Conservation (phyloP, 2,329 filamentous ascomycete species). For the Curvularia verruculosa region DNA sequence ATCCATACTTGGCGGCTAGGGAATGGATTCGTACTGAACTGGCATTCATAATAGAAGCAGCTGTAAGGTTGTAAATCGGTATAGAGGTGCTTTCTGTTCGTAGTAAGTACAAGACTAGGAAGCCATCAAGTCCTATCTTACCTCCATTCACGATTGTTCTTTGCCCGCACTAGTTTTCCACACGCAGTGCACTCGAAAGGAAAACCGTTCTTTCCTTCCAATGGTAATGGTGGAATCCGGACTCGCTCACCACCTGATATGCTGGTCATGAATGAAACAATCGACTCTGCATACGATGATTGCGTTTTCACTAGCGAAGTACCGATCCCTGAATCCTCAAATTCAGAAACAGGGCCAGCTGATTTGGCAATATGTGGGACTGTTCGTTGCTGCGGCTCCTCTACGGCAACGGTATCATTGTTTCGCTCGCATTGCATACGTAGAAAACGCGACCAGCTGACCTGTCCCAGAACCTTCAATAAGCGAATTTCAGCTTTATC, state of each 20-base stretch:
- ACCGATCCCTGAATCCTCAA: conserved; percentile 31
- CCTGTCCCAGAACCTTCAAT: background rate
- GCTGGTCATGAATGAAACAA: conserved; percentile 25
- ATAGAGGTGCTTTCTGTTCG: conserved; percentile 30
- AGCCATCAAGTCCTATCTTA: conserved; percentile 9
- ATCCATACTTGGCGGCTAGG: conserved; percentile 20
- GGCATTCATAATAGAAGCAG: conserved; percentile 25
- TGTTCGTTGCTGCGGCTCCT: background rate
- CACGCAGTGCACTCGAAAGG: conserved; percentile 31
- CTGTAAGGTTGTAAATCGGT: conserved; percentile 30
- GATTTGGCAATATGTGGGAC: conserved; percentile 8
- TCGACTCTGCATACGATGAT: conserved; percentile 23
- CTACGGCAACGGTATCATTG: background rate
- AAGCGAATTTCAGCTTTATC: background rate
- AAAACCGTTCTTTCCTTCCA: conserved; percentile 23
- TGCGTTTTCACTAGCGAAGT: conserved; percentile 20
- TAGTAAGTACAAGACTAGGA: background rate
- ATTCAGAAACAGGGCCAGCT: conserved; percentile 18
- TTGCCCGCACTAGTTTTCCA: conserved; percentile 17
- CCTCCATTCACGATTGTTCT: conserved; percentile 29
- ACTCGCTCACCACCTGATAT: conserved; percentile 16
- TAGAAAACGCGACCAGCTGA: background rate
- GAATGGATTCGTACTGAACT: conserved; percentile 20
- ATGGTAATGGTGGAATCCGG: conserved; percentile 25
- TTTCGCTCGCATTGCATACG: background rate